Conservation (phyloP, 2,329 filamentous ascomycete species). For the Talaromyces sp. region DNA sequence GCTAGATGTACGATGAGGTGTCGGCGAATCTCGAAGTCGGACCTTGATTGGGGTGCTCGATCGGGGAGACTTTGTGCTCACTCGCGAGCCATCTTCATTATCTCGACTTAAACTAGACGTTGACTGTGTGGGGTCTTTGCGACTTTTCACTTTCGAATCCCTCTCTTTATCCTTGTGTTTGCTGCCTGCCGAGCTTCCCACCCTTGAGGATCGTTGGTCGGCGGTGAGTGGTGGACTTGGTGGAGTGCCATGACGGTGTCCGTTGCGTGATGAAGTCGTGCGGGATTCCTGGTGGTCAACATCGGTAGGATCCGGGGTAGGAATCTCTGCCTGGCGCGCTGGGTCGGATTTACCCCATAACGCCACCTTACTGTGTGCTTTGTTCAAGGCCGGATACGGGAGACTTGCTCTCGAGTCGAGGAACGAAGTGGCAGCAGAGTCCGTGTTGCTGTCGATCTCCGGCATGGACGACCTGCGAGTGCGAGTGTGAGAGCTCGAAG, state of each 20-base stretch:
- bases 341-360: conserved; percentile 56
- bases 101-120: conserved; percentile 41
- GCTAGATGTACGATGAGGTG: conserved; percentile 34
- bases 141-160: conserved; percentile 35
- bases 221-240: conserved; percentile 49
- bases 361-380: conserved; percentile 85
- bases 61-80: conserved; percentile 33
- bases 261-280: conserved; percentile 31
- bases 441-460: conserved; percentile 19
- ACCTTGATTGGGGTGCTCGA: conserved; percentile 40
- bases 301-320: conserved; percentile 72
- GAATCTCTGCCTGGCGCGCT: conserved; percentile 38
- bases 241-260: conserved; percentile 34
- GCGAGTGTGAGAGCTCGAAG: conserved; percentile 17
- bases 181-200: conserved; percentile 32
- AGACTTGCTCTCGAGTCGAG: conserved; percentile 50
- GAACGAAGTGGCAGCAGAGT: conserved; percentile 36
- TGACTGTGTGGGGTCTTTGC: conserved; percentile 39
- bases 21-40: conserved; percentile 34
- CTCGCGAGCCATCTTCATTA: conserved; percentile 37
- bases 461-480: conserved; percentile 19
- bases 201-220: conserved; percentile 39
- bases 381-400: conserved; percentile 81
- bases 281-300: conserved; percentile 37
- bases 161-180: conserved; percentile 24